Evolutionary conservation across 257 asterid species (phyloP).

Genomic region (Solanum piurae): DNA sequence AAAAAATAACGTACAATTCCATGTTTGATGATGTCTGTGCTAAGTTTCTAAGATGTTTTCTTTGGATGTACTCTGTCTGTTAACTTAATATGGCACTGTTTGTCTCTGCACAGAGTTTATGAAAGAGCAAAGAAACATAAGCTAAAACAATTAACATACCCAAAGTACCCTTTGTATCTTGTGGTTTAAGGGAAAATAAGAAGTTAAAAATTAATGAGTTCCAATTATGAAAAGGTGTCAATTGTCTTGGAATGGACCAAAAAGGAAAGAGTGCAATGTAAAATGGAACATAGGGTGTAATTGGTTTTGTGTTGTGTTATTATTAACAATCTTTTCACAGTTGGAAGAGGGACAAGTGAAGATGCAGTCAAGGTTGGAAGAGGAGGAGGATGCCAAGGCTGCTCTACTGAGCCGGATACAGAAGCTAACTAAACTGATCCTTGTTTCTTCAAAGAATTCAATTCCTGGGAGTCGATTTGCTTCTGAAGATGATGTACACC

Average conservation of each 20-base stretch:
- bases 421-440: conserved; percentile 91
- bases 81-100: neutral
- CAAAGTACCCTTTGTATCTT: neutral
- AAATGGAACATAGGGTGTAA: neutral
- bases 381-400: conserved; percentile 97
- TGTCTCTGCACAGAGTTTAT: neutral
- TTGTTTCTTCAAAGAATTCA: conserved; percentile 85
- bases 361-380: conserved; percentile 98
- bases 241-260: neutral
- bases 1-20: neutral
- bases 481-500: conserved; percentile 73
- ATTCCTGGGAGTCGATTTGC: conserved; percentile 63
- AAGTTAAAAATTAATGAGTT: neutral
- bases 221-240: neutral
- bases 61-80: neutral
- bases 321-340: conserved; percentile 18
- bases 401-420: conserved; percentile 99
- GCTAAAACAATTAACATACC: neutral
- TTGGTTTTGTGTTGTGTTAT: neutral
- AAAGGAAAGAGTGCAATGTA: neutral
- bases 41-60: neutral
- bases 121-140: neutral
- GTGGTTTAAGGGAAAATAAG: neutral
- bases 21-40: neutral
- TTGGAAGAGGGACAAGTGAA: conserved; percentile 98